Evolutionary conservation across 202 grass and related monocot genomes (phyloP), one percentile per base, ranked within the genome.

Genomic region (Carex arenaria): DNA sequence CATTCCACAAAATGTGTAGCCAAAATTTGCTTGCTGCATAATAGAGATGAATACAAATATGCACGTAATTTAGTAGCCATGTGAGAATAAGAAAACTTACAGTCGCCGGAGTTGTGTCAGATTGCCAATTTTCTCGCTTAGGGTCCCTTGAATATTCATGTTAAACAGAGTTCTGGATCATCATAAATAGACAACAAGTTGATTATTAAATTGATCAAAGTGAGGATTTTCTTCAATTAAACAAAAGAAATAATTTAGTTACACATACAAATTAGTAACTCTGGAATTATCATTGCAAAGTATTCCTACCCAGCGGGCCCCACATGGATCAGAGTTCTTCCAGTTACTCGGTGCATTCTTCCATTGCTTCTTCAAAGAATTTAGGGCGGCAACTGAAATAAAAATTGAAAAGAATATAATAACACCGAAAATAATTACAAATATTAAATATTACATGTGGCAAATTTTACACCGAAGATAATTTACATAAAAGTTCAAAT

Each of bases 251-350:
- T 54, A 30, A 72, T 60, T 32, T 32, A 63, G 14, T 4, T 62
- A 5, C 80, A 92, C 94, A 78, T 84, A 97, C 92, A 97, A 20
- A 49, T 57, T 31, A 63, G 82, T 94, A 68, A 97, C 82, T 83
- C 92, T 94, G 64, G 69, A 79, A 36, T 91, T 78, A 0, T 0
- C 20, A 97, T 26, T 61, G 26, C 94, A 26, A 26, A 26, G 1
- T 26, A 26, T 26, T 26, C 26, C 91, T 47, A 83, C 91, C 94
- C 94, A 97, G 43, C 11, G 1, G 15, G 51, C 86, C 26, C 26
- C 26, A 36, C 94, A 97, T 83, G 91, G 94, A 85, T 87, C 91
- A 0, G 88, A 87, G 45, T 87, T 86, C 30, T 85, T 74, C 94
- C 94, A 97, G 36, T 64, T 85, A 51, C 51, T 0, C 10, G 91